Evolutionary conservation across 352 stramenopile species (phyloP), one percentile per base, ranked within the genome.

Genomic region (Phytopythium oedochilum): DNA sequence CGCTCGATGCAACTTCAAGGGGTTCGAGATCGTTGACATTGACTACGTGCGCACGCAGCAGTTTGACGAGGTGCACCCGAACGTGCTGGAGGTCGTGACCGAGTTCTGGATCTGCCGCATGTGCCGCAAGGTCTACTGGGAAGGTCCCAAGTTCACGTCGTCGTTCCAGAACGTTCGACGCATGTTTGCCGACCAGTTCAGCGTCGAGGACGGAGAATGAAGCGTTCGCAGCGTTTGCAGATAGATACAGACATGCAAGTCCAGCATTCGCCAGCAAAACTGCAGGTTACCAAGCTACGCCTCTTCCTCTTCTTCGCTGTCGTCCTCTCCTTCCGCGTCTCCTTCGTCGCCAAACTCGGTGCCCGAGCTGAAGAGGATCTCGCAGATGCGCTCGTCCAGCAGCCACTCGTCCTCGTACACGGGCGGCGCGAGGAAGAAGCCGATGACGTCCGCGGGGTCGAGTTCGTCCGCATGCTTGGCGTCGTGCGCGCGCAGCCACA

Each of bases 361-460:
- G 7, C 60, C 64, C 4, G 64, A 52, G 53, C 66, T 71, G 57
- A 91, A 91, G 5, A 91, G 66, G 40, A 89, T 88, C 61, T 88
- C 70, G 23, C 78, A 87, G 52, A 92, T 70, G 45, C 82, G 82
- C 29, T 92, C 79, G 60, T 92, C 82, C 14, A 92, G 53, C 20
- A 77, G 70, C 82, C 82, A 92, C 58, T 92, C 82, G 54, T 90
- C 82, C 52, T 92, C 82, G 45, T 75, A 71, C 34, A 86, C 65
- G 12, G 82, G 82, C 47, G 89, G 53, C 48, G 77, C 78, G 35
- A 89, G 57, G 57, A 90, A 87, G 53, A 90, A 92, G 23, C 74
- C 68, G 14, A 89, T 65, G 49, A 83, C 66, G 42, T 90, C 75
- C 1, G 81, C 68, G 1, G 73, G 70, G 12, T 89, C 75, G 7